Percentiles rank a stretch among this genome's conserved stretches.
Conservation (phyloP, 495 filamentous ascomycete species). For the Chlorociboria aeruginascens region DNA sequence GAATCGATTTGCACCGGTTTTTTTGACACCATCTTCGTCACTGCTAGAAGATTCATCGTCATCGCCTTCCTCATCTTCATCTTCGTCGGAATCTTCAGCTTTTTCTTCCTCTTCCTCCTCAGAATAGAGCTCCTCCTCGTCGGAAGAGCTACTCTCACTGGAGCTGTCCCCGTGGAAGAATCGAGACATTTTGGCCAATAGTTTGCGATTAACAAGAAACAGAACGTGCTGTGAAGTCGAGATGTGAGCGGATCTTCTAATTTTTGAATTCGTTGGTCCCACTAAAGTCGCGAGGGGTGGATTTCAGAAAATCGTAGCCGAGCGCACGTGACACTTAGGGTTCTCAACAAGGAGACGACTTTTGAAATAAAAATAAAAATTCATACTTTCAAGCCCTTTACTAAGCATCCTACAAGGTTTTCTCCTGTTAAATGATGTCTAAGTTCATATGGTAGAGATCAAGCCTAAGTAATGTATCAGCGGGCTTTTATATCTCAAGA, state of each 20-base stretch:
- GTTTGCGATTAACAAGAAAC: background rate
- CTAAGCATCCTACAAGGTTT: too few species aligned
- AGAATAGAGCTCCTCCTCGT: constrained; percentile 85
- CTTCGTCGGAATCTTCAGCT: constrained; percentile 31
- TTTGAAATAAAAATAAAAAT: too few species aligned
- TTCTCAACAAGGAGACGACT: too few species aligned
- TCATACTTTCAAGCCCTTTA: too few species aligned
- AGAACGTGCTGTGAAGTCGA: background rate
- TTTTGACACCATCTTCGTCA: constrained; percentile 48
- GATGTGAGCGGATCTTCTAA: too few species aligned
- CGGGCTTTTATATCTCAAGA: too few species aligned
- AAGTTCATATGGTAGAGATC: too few species aligned
- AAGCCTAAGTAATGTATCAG: too few species aligned
- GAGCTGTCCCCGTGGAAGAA: constrained; percentile 63
- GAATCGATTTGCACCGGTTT: constrained; percentile 66
- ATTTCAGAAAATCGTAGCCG: background rate
- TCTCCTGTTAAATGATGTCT: too few species aligned
- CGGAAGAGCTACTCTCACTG: constrained; percentile 48
- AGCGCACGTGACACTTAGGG: background rate
- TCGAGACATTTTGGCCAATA: constrained; percentile 56
- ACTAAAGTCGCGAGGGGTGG: background rate
- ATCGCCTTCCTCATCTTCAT: constrained; percentile 37
- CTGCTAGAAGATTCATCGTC: constrained; percentile 51
- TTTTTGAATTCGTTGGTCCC: constrained; percentile 3
- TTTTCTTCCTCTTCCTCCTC: constrained; percentile 54